Conservation (phyloP, 2,329 filamentous ascomycete genomes). For the Fusarium sp. region DNA sequence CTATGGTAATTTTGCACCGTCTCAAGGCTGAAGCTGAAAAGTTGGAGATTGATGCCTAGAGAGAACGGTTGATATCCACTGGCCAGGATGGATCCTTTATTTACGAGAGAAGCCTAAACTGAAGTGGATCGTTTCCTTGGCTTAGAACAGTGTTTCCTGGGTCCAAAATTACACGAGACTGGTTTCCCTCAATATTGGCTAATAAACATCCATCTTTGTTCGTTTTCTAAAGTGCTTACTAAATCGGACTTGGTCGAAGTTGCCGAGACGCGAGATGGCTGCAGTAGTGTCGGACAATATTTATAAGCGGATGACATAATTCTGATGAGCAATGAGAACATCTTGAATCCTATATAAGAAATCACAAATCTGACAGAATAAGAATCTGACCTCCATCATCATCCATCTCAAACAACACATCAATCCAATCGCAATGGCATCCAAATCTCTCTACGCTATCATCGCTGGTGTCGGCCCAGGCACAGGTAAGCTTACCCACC, state of each 20-base stretch:
- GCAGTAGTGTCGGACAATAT: conserved; percentile 6
- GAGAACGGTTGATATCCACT: too few relatives aligned
- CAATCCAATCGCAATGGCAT: conserved; percentile 15
- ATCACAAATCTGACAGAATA: background rate
- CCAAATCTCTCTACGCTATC: conserved; percentile 68
- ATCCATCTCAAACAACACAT: too few relatives aligned
- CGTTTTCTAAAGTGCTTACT: background rate
- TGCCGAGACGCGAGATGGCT: background rate
- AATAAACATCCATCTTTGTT: too few relatives aligned
- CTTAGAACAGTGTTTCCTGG: too few relatives aligned
- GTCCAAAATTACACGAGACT: too few relatives aligned
- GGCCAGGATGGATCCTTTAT: too few relatives aligned
- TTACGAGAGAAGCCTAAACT: too few relatives aligned
- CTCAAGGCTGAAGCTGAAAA: background rate
- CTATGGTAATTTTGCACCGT: fast-evolving
- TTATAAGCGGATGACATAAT: conserved; percentile 41
- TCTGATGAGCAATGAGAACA: conserved; percentile 5
- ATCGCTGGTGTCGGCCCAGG: conserved; percentile 79
- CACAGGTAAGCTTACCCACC: conserved; percentile 56
- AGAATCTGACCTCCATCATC: background rate
- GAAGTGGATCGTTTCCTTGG: too few relatives aligned
- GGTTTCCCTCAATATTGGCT: too few relatives aligned
- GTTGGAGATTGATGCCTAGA: background rate
- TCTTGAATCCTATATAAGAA: background rate
- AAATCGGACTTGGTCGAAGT: background rate